Evolutionary conservation across 306 rosid genomes (phyloP).

Genomic region (Cicer bijugum): DNA sequence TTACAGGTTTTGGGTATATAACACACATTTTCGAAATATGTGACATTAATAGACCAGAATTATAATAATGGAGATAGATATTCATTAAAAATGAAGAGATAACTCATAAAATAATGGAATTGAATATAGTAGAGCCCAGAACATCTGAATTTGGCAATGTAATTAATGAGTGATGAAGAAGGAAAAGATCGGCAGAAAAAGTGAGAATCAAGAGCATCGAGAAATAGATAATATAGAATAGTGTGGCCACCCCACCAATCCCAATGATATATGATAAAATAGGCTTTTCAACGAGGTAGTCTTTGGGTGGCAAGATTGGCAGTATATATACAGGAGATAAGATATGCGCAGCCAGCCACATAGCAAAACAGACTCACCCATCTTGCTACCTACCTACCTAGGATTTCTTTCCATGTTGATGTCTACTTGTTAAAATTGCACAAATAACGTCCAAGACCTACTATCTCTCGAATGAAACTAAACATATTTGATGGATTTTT

Average conservation of each 20-base stretch:
- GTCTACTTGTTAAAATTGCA: background rate
- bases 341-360: slow-evolving; percentile 15
- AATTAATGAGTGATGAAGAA: too few relatives aligned
- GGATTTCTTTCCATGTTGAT: background rate
- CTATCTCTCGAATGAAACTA: too few relatives aligned
- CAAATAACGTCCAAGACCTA: background rate
- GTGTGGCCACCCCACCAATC: background rate
- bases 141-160: too few relatives aligned
- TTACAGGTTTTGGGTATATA: too few relatives aligned
- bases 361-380: background rate
- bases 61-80: too few relatives aligned
- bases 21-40: too few relatives aligned
- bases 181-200: background rate
- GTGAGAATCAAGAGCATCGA: background rate
- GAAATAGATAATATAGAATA: slow-evolving; percentile 23
- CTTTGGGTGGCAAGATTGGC: slow-evolving; percentile 6
- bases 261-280: background rate
- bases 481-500: too few relatives aligned
- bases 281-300: background rate
- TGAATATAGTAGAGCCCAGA: too few relatives aligned
- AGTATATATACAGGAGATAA: background rate
- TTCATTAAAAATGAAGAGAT: too few relatives aligned
- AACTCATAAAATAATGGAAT: too few relatives aligned
- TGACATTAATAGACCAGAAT: too few relatives aligned
- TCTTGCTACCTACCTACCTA: background rate